phyloP scores from a whole-genome alignment of 257 asterid species.

The Solanum medicagineum region DNA sequence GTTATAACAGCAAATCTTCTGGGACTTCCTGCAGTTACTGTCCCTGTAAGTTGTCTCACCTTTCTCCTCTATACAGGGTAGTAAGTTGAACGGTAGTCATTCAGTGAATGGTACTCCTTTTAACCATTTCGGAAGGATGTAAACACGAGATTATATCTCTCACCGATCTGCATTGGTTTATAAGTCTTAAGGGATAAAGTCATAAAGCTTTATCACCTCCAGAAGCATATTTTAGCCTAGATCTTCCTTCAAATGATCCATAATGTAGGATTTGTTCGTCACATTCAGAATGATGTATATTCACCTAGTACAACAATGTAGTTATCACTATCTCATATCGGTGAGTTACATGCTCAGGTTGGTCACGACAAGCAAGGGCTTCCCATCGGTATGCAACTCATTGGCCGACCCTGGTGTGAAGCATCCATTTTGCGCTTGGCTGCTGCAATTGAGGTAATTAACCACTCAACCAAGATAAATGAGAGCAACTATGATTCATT shows the following conservation, averaged over 20 bases:
- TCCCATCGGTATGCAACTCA: constrained; percentile 84
- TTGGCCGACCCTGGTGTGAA: constrained; percentile 97
- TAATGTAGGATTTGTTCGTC: not conserved
- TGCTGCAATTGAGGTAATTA: constrained; percentile 68
- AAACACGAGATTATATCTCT: not conserved
- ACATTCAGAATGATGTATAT: not conserved
- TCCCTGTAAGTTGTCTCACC: constrained; percentile 56
- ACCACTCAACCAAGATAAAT: not conserved
- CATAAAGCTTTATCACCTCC: not conserved
- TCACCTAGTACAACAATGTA: not conserved
- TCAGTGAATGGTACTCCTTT: not conserved
- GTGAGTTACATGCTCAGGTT: constrained; percentile 27
- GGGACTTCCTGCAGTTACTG: constrained; percentile 89
- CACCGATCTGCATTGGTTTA: not conserved
- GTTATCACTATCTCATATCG: not conserved
- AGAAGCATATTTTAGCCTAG: not conserved
- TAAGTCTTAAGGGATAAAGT: not conserved
- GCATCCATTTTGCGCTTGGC: constrained; percentile 83
- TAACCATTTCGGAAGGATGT: not conserved
- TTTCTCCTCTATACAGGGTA: not conserved
- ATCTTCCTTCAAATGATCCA: not conserved
- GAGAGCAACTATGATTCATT: not conserved
- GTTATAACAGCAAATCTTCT: constrained; percentile 71
- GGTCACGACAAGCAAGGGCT: constrained; percentile 96
- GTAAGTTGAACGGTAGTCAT: not conserved